Base-by-base conservation (phyloP, 192 early-diverging fungal genomes). In the Rhizophagus sp. region DNA sequence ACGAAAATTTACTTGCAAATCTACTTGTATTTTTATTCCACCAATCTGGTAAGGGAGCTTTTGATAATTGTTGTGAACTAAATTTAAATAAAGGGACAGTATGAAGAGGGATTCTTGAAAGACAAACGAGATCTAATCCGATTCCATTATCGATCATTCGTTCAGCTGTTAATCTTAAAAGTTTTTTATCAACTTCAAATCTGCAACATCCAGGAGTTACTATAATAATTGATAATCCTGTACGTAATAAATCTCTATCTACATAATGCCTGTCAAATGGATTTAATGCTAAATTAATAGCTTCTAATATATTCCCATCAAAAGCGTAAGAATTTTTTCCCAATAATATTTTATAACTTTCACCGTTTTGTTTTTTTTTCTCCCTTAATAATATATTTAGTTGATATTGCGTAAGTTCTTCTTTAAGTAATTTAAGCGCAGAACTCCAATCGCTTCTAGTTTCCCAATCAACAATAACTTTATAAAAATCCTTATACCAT, bases 261-360 rank as follows among this genome's bases (percentile, higher is more conserved):
- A 98, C 93, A 82, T 95, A 96, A 81, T 97, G 96, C 76, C 93
- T 94, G 69, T 97, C 94, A 83, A 97, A 94, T 17, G 95, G 95
- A 86, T 98, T 99, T 68, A 99, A 87, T 2, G 96, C 97, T 27
- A 99, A 84, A 82, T 99, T 99, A 66, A 99, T 91, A 0, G 98
- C 96, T 84, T 98, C 98, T 0, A 99, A 88, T 30, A 99, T 88
- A 83, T 98, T 98, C 33, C 98, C 98, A 80, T 97, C 96, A 76
- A 89, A 92, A 0, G 97, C 94, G 75, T 92, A 89, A 27, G 94
- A 94, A 81, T 95, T 92, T 24, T 91, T 86, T 5, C 97, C 97
- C 30, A 89, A 89, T 19, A 97, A 85, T 3, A 87, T 84, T 3
- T 85, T 85, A 3, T 88, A 89, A 24, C 81, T 85, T 17, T 81